Evolutionary conservation across 805 yeast genomes (phyloP), one percentile per base, ranked within the genome.

Genomic region (Kluyveromyces nonfermentans): DNA sequence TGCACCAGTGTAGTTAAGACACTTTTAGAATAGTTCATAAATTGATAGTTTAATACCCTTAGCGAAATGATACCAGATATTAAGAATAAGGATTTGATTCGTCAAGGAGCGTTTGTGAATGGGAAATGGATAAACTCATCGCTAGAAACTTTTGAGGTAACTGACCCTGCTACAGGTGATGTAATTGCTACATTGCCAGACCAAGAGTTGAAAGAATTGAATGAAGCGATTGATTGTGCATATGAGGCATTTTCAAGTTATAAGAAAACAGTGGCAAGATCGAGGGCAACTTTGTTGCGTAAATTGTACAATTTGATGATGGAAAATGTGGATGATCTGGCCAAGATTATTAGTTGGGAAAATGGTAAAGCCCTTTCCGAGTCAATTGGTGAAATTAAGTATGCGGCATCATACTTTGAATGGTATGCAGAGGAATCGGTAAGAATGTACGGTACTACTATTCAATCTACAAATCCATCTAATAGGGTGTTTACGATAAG

Each of bases 371-470:
- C 78, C 12, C 57, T 74, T 37, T 57, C 72, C 34, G 82, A 77
- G 51, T 72, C 80, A 7, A 55, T 55, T 9, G 80, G 80, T 42
- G 82, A 78, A 53, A 58, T 76, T 46, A 74, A 69, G 51, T 77
- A 77, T 50, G 80, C 77, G 22, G 82, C 83, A 3, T 75, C 85
- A 6, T 88, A 83, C 63, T 83, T 85, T 60, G 88, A 86, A 57
- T 89, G 97, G 96, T 89, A 79, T 58, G 72, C 94, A 28, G 81
- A 75, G 56, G 82, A 75, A 53, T 79, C 81, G 12, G 73, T 76
- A 51, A 61, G 82, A 49, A 56, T 68, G 22, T 74, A 75, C 53
- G 81, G 83, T 40, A 65, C 70, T 45, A 74, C 80, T 2, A 76
- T 77, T 45, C 81, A 75, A 52, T 78, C 82, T 8, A 47, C 71